These are phyloP conservation scores for Cryptosporidium xiaoi DNA, from an alignment of 169 alveolate genomes.

Conservation along the genomic window DNA sequence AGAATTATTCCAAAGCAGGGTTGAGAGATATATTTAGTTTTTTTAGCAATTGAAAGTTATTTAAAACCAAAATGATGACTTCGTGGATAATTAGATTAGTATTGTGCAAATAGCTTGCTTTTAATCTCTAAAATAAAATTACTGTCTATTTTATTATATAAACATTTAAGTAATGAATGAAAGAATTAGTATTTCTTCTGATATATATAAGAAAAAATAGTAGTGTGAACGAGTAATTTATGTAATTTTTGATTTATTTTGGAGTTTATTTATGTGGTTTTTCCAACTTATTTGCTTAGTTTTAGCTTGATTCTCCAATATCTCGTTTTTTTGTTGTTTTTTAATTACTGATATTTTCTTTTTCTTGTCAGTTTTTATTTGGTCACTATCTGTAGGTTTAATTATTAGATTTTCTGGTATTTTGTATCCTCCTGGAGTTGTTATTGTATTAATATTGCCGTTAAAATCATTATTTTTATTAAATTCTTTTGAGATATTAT, in stretches of 20 bases:
- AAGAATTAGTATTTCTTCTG: neutral
- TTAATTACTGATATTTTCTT: slow-evolving; percentile 49
- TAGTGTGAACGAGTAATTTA: neutral
- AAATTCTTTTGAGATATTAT: neutral
- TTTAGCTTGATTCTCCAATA: slow-evolving; percentile 29
- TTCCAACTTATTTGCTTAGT: slow-evolving; percentile 49
- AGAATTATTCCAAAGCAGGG: slow-evolving; percentile 60
- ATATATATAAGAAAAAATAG: no score
- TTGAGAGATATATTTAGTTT: neutral
- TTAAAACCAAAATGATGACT: no score
- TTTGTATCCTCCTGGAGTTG: slow-evolving; percentile 65
- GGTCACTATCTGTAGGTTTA: slow-evolving; percentile 28
- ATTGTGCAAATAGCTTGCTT: no score
- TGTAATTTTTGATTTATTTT: neutral
- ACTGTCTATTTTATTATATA: neutral
- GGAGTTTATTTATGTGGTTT: slow-evolving; percentile 13
- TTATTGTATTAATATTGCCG: neutral
- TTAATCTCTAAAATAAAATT: neutral
- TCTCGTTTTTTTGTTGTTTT: slow-evolving; percentile 46
- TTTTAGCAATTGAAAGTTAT: no score
- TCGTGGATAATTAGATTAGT: no score
- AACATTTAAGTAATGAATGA: neutral
- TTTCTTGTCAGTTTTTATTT: slow-evolving; percentile 26
- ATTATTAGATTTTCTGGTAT: slow-evolving; percentile 43
- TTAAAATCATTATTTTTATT: neutral